Evolutionary conservation across 2,329 filamentous ascomycete species (phyloP), one percentile per base, ranked within the genome.

Genomic region (Claviceps monticola): DNA sequence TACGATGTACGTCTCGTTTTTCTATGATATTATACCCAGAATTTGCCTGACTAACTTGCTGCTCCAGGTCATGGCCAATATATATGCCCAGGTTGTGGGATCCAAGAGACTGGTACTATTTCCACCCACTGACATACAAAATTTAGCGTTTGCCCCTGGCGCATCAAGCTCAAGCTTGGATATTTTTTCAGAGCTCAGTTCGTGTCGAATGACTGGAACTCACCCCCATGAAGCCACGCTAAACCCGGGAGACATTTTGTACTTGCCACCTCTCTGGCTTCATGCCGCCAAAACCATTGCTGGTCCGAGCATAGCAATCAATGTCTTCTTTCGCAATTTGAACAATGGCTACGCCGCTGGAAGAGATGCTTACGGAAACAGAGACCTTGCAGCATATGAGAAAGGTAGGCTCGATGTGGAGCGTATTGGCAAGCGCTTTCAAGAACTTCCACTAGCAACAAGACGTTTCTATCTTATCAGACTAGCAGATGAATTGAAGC

Each of bases 311-410:
- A 73, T 95, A 7, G 87, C 87, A 1, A 82, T 95, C n/a, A 95
- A 95, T 63, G 78, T 91, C 29, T 95, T 95, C 71, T 95, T 94
- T 69, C 80, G 82, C 44, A 83, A 82, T 55, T 71, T 93, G 9
- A 70, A 80, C 3, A 70, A 64, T 3, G 80, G 78, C 1, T 93
- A 93, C 63, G 81, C 87, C 1, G 65, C 75, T 1, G 88, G 89
- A 1, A 78, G 82, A 57, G 89, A 95, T 63, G 84, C 95, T 0
- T 95, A 95, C 62, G 89, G 87, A 1, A 95, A 95, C 62, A 75
- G 88, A 41, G 90, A 95, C 65, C 66, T 95, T 48, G 83, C 84
- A 41, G 85, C 84, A 1, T 95, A 94, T 62, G 88, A 95, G 63
- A 88, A 86, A 60, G 86, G 85, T 0, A 75, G 89, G 50, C 75